Conservation (phyloP, 345 rosid genomes). For the Viola odorata region DNA sequence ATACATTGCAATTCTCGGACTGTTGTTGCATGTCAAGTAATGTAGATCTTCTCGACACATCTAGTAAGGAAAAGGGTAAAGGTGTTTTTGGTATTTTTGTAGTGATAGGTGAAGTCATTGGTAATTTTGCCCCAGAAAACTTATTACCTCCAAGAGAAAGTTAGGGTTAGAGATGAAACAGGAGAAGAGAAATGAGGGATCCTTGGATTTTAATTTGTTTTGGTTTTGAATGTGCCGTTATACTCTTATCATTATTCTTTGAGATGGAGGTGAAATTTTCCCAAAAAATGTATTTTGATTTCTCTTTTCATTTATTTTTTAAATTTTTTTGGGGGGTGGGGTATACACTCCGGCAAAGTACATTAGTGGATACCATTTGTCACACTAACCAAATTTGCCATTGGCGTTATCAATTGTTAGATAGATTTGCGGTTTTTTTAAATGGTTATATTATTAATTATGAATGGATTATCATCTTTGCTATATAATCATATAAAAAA, state of each 20-base stretch:
- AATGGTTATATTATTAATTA: too few species aligned
- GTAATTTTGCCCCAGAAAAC: slow-evolving; percentile 1
- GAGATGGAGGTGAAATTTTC: not conserved
- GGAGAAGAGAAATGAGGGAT: not conserved
- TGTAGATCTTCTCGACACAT: not conserved
- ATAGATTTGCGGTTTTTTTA: too few species aligned
- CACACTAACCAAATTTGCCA: too few species aligned
- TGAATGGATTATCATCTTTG: too few species aligned
- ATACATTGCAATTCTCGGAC: not conserved
- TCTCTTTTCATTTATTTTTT: too few species aligned
- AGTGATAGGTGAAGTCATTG: slow-evolving; percentile 1
- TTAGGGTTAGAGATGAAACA: not conserved
- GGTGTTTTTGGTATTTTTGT: not conserved
- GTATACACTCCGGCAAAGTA: too few species aligned
- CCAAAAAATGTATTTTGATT: too few species aligned
- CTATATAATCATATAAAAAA: too few species aligned
- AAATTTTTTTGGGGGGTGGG: too few species aligned
- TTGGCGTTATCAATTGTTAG: too few species aligned
- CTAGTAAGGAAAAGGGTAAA: not conserved
- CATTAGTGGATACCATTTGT: too few species aligned
- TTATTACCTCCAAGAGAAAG: not conserved
- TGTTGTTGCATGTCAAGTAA: not conserved
- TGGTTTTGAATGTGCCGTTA: not conserved
- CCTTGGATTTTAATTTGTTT: not conserved
- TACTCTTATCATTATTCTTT: slow-evolving; percentile 7